These are phyloP conservation scores for Penicillium sp. DNA, from an alignment of 2,329 filamentous ascomycete species.

Conservation along the genomic window DNA sequence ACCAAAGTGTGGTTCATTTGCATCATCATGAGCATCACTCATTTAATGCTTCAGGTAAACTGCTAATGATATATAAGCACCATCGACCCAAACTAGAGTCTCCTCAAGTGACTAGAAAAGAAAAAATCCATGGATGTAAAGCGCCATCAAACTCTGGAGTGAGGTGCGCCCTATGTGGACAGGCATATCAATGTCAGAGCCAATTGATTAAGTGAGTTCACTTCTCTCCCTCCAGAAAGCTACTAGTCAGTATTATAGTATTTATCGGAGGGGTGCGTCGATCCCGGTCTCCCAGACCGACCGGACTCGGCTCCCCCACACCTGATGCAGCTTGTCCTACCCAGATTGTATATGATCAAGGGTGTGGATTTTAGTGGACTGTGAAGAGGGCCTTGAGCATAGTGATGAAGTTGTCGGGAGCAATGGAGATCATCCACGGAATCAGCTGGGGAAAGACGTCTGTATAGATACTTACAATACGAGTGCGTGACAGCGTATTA, in stretches of 20 bases:
- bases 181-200: not conserved
- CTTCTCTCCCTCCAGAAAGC: not conserved
- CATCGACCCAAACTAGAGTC: not conserved
- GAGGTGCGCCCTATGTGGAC: not conserved
- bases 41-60: conserved; percentile 5
- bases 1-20: conserved; percentile 23
- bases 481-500: not conserved
- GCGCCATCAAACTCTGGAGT: not conserved
- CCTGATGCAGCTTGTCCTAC: not conserved
- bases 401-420: conserved; percentile 20
- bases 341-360: not conserved
- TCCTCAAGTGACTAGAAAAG: not conserved
- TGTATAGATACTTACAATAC: not conserved
- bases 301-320: not conserved
- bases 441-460: conserved; percentile 3
- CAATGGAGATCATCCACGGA: conserved; percentile 26
- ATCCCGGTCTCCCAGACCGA: not conserved
- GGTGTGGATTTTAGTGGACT: not conserved
- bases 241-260: conserved; percentile 1
- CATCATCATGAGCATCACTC: conserved; percentile 30
- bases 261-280: not conserved
- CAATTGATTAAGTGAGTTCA: not conserved
- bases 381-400: not conserved
- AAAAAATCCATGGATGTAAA: not conserved
- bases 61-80: not conserved